Evolutionary conservation across 23 red algal genomes (phyloP).

Genomic region (Agarophyton chilense): DNA sequence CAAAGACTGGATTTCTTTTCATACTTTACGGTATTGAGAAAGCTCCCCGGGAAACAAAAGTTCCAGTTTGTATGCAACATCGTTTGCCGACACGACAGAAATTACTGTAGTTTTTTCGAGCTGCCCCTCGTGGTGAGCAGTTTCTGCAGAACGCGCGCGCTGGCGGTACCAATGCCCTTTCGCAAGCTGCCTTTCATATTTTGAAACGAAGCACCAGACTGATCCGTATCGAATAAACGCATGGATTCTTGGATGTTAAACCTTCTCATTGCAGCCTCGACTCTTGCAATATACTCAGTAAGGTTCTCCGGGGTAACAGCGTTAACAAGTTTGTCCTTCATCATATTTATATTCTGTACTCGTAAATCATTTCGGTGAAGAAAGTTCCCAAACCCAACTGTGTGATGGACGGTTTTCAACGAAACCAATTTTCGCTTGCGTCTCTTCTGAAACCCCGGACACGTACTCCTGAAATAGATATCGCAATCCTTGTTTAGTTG

Average conservation of each 20-base stretch:
- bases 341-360: background rate
- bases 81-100: background rate
- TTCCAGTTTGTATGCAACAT: background rate
- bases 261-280: background rate
- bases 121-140: background rate
- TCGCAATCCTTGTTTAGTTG: background rate
- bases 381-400: slow-evolving; percentile 21
- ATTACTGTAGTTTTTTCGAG: slow-evolving; percentile 5
- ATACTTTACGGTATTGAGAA: too few species aligned
- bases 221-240: slow-evolving; percentile 19
- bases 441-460: background rate
- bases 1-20: background rate
- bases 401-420: slow-evolving; percentile 4
- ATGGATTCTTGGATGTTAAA: slow-evolving; percentile 8
- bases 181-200: slow-evolving; percentile 36
- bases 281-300: background rate
- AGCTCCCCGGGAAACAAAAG: background rate
- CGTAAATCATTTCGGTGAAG: background rate
- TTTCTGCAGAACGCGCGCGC: background rate
- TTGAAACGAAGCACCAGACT: slow-evolving; percentile 10
- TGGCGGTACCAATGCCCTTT: background rate
- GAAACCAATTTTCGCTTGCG: background rate
- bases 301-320: background rate
- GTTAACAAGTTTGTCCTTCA: slow-evolving; percentile 9
- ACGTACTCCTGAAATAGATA: slow-evolving; percentile 11